phyloP scores from a whole-genome alignment of 2,329 filamentous ascomycete genomes.

The Biscogniauxia sp. region DNA sequence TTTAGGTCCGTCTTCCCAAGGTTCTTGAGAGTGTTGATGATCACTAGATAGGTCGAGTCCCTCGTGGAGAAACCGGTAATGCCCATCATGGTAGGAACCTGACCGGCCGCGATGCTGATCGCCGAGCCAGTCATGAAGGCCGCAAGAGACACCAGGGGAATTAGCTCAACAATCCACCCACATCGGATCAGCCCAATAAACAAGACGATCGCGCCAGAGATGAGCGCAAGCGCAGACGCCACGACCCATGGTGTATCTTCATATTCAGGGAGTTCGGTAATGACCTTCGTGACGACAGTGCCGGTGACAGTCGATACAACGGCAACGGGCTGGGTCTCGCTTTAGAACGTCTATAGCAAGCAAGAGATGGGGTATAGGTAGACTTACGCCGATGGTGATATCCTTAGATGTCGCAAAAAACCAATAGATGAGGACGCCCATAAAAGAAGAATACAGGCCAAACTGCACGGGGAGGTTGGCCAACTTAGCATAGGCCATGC shows the following conservation, averaged over 20 bases:
- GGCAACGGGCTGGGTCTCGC: constrained; percentile 68
- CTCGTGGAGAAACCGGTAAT: constrained; percentile 72
- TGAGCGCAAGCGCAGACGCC: constrained; percentile 74
- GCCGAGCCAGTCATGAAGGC: constrained; percentile 98
- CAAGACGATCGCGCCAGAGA: constrained; percentile 74
- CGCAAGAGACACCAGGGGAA: constrained; percentile 83
- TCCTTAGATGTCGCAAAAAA: constrained; percentile 98
- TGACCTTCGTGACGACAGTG: constrained; percentile 69
- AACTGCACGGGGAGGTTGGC: constrained; percentile 79
- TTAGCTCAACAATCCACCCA: constrained; percentile 91
- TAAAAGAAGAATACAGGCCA: constrained; percentile 92
- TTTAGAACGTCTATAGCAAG: constrained; percentile 15
- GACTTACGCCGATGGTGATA: constrained; percentile 86
- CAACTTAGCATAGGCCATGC: constrained; percentile 90
- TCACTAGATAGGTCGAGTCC: constrained; percentile 74
- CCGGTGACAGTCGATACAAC: constrained; percentile 92
- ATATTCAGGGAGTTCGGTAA: constrained; percentile 51
- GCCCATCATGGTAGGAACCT: constrained; percentile 79
- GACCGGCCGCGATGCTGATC: constrained; percentile 81
- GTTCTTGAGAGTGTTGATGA: constrained; percentile 78
- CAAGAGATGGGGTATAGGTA: background rate
- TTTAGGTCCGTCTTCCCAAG: constrained; percentile 69
- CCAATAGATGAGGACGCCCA: constrained; percentile 94
- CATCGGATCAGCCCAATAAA: constrained; percentile 75
- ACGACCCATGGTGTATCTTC: constrained; percentile 58